phyloP scores from a whole-genome alignment of 768 basidiomycete genomes.

The Suillus clintonianus region DNA sequence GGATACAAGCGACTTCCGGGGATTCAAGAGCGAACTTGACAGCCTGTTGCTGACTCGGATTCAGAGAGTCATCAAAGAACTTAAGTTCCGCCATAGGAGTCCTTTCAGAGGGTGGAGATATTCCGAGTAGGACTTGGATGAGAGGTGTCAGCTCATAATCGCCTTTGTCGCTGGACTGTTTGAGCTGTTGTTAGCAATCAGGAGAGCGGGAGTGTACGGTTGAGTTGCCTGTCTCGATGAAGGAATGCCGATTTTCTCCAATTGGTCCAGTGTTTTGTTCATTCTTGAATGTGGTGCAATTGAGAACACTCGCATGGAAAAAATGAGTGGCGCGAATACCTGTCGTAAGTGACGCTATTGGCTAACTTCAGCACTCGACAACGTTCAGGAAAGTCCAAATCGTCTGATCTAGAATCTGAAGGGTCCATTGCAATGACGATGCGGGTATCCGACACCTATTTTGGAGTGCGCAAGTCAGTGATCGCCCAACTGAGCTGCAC shows the following conservation, averaged over 20 bases:
- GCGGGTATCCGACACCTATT: conserved; percentile 75
- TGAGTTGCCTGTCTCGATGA: conserved; percentile 23
- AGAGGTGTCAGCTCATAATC: conserved; percentile 50
- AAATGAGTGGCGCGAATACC: neutral
- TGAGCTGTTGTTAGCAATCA: conserved; percentile 3
- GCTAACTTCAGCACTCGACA: conserved; percentile 87
- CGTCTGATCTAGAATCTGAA: conserved; percentile 57
- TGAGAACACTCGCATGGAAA: neutral
- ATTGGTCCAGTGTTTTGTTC: conserved; percentile 75
- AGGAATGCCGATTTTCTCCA: conserved; percentile 49
- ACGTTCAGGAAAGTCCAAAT: conserved; percentile 81
- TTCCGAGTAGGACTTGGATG: conserved; percentile 71
- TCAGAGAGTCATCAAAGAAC: conserved; percentile 79
- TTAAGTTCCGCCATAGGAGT: conserved; percentile 41
- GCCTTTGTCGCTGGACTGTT: conserved; percentile 42
- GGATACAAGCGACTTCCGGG: conserved; percentile 86
- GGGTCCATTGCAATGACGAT: conserved; percentile 80
- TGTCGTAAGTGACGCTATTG: conserved; percentile 88
- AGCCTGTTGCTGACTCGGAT: conserved; percentile 82
- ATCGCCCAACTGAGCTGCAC: neutral
- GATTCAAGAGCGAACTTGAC: conserved; percentile 81
- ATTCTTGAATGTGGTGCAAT: conserved; percentile 51
- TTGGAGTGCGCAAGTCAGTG: neutral
- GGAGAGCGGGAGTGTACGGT: neutral
- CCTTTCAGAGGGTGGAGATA: conserved; percentile 47